Evolutionary conservation across 2,329 filamentous ascomycete species (phyloP).

Genomic region (Pyrenochaeta sp.): DNA sequence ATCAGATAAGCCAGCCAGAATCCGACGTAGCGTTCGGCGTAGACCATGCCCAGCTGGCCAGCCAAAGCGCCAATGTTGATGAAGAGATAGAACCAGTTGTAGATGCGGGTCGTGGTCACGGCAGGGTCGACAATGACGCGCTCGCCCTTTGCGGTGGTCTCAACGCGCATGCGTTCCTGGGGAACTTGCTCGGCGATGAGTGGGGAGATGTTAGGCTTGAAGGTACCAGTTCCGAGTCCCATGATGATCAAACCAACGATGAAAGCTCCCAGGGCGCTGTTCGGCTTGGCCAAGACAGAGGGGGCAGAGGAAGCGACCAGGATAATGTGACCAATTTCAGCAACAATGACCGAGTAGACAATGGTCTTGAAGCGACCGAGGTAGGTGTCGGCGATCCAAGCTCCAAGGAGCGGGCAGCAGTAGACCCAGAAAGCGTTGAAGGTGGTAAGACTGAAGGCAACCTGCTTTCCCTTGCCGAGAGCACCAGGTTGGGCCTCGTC

Average conservation of each 20-base stretch:
- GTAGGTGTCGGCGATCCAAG: slow-evolving; percentile 67
- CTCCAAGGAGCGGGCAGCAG: slow-evolving; percentile 66
- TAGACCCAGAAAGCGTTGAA: slow-evolving; percentile 67
- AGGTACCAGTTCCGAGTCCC: slow-evolving; percentile 72
- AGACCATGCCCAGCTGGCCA: slow-evolving; percentile 50
- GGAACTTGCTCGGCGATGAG: slow-evolving; percentile 71
- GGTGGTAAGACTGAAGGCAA: slow-evolving; percentile 60
- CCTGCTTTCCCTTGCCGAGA: slow-evolving; percentile 63
- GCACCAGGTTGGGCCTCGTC: slow-evolving; percentile 57
- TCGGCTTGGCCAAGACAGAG: slow-evolving; percentile 55
- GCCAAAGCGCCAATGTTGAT: slow-evolving; percentile 50
- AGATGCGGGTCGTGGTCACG: slow-evolving; percentile 72
- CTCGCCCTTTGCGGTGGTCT: slow-evolving; percentile 56
- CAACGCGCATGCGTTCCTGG: slow-evolving; percentile 60
- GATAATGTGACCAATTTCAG: slow-evolving; percentile 65
- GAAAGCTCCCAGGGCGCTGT: slow-evolving; percentile 64
- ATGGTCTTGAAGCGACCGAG: slow-evolving; percentile 70
- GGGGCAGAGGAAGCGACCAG: slow-evolving; percentile 65
- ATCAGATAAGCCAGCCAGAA: slow-evolving; percentile 77
- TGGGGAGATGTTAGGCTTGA: slow-evolving; percentile 71
- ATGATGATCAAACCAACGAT: slow-evolving; percentile 67
- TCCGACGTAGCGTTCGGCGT: slow-evolving; percentile 62
- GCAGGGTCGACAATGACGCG: slow-evolving; percentile 72
- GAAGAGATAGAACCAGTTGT: slow-evolving; percentile 61
- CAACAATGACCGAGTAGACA: slow-evolving; percentile 64